phyloP scores from a whole-genome alignment of 306 rosid species.

The Pueraria montana region DNA sequence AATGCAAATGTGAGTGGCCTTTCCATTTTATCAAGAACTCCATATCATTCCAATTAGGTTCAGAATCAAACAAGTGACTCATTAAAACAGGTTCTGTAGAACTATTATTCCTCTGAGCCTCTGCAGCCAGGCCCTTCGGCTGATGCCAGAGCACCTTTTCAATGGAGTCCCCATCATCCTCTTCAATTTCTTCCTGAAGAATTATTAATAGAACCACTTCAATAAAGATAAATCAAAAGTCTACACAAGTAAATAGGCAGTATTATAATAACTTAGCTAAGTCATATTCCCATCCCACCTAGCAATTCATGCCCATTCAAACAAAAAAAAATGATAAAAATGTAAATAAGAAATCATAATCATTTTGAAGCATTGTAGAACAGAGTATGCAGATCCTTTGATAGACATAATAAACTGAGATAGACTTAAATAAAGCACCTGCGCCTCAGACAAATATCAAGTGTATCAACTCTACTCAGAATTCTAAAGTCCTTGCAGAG shows the following conservation, averaged over 20 bases:
- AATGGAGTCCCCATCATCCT: conserved; percentile 91
- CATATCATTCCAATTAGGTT: conserved; percentile 83
- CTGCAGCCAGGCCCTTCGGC: conserved; percentile 90
- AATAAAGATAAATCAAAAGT: conserved; percentile 22
- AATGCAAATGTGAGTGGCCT: conserved; percentile 98
- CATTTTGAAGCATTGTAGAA: neutral
- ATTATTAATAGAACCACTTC: conserved; percentile 41
- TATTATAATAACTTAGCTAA: conserved; percentile 1
- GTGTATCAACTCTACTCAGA: neutral
- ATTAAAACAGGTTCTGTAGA: conserved; percentile 78
- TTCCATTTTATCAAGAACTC: conserved; percentile 98
- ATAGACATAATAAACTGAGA: neutral
- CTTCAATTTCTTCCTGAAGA: conserved; percentile 91
- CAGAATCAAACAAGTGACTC: conserved; percentile 85
- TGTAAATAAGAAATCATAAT: neutral
- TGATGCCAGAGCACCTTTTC: conserved; percentile 99
- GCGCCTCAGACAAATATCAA: neutral
- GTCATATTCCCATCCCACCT: neutral
- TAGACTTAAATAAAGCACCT: neutral
- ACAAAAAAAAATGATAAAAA: neutral
- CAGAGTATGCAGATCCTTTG: neutral
- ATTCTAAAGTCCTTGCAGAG: neutral
- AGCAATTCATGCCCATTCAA: neutral
- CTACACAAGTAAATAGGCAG: conserved; percentile 7
- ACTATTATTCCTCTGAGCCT: conserved; percentile 74